Evolutionary conservation across 148 eudicot genomes (phyloP).

Genomic region (Euryodendron excelsum): DNA sequence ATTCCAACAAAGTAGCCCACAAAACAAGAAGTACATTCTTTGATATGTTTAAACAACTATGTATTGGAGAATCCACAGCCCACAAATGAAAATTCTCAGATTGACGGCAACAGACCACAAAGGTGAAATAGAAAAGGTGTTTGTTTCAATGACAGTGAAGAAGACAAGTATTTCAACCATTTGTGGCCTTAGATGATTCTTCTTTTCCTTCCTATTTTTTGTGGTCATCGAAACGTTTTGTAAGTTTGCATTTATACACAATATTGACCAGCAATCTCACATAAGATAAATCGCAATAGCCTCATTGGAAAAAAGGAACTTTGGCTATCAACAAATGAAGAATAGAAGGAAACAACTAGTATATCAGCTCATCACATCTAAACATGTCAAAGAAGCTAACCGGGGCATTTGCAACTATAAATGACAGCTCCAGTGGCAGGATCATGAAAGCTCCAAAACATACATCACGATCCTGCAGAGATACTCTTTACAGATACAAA

Average conservation of each 20-base stretch:
- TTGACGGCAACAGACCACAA: too few species aligned
- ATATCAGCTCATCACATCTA: not conserved
- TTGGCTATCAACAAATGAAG: not conserved
- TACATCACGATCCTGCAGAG: not conserved
- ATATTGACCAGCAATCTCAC: not conserved
- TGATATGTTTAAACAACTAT: too few species aligned
- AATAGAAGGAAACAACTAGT: not conserved
- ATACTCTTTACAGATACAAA: constrained; percentile 52
- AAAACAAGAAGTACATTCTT: too few species aligned
- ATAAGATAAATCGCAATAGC: not conserved
- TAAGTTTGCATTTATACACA: not conserved
- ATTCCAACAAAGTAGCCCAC: too few species aligned
- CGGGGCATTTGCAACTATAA: not conserved
- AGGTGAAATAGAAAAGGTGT: too few species aligned
- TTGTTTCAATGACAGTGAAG: too few species aligned
- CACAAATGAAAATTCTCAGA: too few species aligned
- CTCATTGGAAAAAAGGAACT: not conserved
- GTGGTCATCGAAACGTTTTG: not conserved
- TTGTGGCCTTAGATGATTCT: too few species aligned
- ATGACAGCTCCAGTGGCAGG: not conserved
- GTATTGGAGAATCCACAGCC: too few species aligned
- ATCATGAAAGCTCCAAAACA: not conserved
- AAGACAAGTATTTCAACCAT: too few species aligned
- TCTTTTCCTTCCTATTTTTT: not conserved
- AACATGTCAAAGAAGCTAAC: not conserved